Base-by-base conservation (phyloP, 2,329 filamentous ascomycete species). In the Arthrinium phaeospermum region DNA sequence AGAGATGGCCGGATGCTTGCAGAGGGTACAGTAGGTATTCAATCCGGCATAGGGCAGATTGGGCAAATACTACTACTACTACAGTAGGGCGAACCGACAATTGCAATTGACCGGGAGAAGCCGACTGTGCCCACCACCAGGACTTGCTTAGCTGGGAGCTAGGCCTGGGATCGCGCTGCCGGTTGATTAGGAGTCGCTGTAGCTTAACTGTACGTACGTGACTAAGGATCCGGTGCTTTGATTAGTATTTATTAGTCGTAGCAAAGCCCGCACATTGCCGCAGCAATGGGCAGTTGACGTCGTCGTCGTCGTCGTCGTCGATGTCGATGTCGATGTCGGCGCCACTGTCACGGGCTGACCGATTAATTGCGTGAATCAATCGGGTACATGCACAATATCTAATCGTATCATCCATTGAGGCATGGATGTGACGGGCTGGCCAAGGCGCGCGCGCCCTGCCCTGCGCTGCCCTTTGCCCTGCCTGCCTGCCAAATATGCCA, bases 1-100 rank as follows among this genome's bases (percentile, higher is more conserved):
- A 72, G 72, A 72, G 70, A 53, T 24, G 67, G 5, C 64, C 24
- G 67, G 67, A 68, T 68, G 67, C 67, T 68, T 46, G 67, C 67
- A 46, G 13, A 46, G 37, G 30, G 64, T n/a, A n/a, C n/a, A n/a
- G n/a, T 37, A 68, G 27, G 67, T 47, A 47, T 64, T 64, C 16
- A n/a, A 41, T 41, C 34, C 57, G 22, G 34, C 12, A 64, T 64
- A 64, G 57, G 57, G 30, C 27, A 30, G 27, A 30, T 30, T 30
- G 27, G 27, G 27, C 57, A 22, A 64, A n/a, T 64, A n/a, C n/a
- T n/a, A n/a, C n/a, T n/a, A n/a, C n/a, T n/a, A n/a, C n/a, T n/a
- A n/a, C n/a, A n/a, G n/a, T n/a, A 34, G 53, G 46, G 22, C 22
- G 19, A 49, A 49, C 10, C 49, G 49, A 51, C 49, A 61, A 41